These are phyloP conservation scores for Coniosporium tulheliwenetii DNA, from an alignment of 2,329 filamentous ascomycete species.

Conservation along the genomic window DNA sequence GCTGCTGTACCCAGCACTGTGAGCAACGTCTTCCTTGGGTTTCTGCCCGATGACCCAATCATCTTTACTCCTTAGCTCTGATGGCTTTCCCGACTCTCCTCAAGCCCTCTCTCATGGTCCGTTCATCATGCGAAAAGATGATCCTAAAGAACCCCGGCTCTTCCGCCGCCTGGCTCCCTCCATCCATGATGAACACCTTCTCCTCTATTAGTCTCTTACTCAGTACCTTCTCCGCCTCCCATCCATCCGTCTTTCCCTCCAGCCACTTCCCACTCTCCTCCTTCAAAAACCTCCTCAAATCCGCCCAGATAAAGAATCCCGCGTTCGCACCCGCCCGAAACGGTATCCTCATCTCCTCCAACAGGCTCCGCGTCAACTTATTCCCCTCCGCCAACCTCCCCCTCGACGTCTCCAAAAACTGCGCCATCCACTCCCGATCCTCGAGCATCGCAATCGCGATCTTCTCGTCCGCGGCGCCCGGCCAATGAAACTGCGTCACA, in stretches of 20 bases:
- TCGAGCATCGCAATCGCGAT: constrained; percentile 18
- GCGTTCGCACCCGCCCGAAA: constrained; percentile 24
- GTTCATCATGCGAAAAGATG: constrained; percentile 30
- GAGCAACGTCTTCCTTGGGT: too few species aligned
- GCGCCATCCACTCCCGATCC: constrained; percentile 9
- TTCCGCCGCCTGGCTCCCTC: constrained; percentile 28
- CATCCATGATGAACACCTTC: constrained; percentile 35
- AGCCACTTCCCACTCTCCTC: constrained; percentile 3
- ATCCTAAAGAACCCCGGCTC: constrained; percentile 38
- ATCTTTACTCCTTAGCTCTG: background rate
- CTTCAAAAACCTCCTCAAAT: constrained; percentile 24
- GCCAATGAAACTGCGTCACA: constrained; percentile 12
- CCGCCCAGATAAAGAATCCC: constrained; percentile 30
- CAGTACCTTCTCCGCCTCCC: constrained; percentile 28
- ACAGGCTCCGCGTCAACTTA: constrained; percentile 5
- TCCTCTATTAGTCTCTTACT: constrained; percentile 26
- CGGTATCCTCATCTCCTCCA: constrained; percentile 18
- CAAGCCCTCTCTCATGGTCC: constrained; percentile 21
- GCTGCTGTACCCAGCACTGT: too few species aligned
- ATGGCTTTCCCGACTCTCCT: constrained; percentile 7
- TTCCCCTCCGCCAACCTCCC: constrained; percentile 9
- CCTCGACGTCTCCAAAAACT: constrained; percentile 7
- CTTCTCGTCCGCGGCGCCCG: constrained; percentile 13
- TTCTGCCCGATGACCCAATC: too few species aligned
- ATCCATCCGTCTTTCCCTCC: constrained; percentile 9